Conservation (phyloP, 495 filamentous ascomycete species). For the Echria macrotheca region DNA sequence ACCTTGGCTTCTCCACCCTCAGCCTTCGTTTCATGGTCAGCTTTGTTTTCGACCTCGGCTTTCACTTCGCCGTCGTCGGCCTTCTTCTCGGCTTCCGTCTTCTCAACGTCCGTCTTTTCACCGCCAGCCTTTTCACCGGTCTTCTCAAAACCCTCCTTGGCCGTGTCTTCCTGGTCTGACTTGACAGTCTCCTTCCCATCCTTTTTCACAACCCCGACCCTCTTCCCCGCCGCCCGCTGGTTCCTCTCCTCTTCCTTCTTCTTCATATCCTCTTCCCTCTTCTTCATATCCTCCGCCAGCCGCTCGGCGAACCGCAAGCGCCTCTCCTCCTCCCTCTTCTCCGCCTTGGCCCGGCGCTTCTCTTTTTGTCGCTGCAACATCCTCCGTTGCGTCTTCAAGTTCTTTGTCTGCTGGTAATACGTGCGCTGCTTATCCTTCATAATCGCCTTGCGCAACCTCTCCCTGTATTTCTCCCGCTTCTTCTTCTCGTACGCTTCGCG, state of each 20-base stretch:
- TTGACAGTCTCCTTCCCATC: background rate
- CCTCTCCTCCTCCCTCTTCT: too few relatives aligned
- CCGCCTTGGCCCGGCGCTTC: conserved; percentile 28
- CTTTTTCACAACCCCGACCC: background rate
- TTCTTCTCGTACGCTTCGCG: conserved; percentile 35
- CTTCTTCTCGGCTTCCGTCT: too few relatives aligned
- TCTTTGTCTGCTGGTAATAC: conserved; percentile 12
- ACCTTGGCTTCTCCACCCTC: too few relatives aligned
- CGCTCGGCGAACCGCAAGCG: too few relatives aligned
- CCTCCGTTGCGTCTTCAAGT: conserved; percentile 9
- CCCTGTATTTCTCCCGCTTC: conserved; percentile 47
- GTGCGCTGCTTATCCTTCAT: conserved; percentile 25
- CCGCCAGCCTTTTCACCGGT: background rate
- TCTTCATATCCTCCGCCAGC: too few relatives aligned
- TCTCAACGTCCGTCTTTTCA: background rate
- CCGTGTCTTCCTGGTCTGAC: too few relatives aligned
- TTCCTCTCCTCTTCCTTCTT: background rate
- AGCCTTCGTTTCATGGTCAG: too few relatives aligned
- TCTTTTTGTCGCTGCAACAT: conserved; percentile 11
- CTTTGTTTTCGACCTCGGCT: too few relatives aligned
- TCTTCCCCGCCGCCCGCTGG: too few relatives aligned
- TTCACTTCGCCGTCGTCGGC: too few relatives aligned
- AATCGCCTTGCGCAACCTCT: conserved; percentile 25
- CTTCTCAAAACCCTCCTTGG: too few relatives aligned
- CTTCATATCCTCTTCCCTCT: too few relatives aligned